Evolutionary conservation across 75 land plant species (phyloP).

Genomic region (Ceratopteris richardii): DNA sequence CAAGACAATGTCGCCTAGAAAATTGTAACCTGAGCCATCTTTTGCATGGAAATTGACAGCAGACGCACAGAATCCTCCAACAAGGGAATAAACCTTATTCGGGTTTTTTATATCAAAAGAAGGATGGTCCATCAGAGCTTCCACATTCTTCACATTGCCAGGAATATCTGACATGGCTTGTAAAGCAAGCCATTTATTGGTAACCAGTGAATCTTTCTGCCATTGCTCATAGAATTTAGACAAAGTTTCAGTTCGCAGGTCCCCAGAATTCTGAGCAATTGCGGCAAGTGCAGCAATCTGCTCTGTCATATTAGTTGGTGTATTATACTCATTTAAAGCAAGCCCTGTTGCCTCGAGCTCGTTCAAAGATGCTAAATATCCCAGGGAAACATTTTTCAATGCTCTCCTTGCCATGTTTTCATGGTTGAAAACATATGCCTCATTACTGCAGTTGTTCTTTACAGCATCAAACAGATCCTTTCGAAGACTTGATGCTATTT

Average conservation of each 20-base stretch:
- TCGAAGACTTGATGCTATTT: conserved; percentile 56
- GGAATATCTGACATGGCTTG: conserved; percentile 89
- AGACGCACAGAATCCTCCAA: conserved; percentile 83
- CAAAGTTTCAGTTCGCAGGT: conserved; percentile 51
- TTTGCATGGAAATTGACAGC: conserved; percentile 92
- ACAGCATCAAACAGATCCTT: conserved; percentile 49
- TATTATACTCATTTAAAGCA: conserved; percentile 54
- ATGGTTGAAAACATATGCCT: conserved; percentile 58
- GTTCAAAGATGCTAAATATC: conserved; percentile 65
- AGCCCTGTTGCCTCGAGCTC: conserved; percentile 63
- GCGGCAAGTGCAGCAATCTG: conserved; percentile 91
- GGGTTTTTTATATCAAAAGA: conserved; percentile 96
- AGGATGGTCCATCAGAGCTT: conserved; percentile 63
- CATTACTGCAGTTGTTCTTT: conserved; percentile 55
- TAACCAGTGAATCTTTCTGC: conserved; percentile 76
- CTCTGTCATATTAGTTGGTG: conserved; percentile 88
- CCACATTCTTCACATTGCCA: conserved; percentile 78
- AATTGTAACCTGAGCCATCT: conserved; percentile 91
- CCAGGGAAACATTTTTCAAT: conserved; percentile 71
- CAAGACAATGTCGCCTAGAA: conserved; percentile 78
- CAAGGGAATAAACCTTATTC: conserved; percentile 88
- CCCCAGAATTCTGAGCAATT: conserved; percentile 64
- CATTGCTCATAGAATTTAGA: conserved; percentile 85
- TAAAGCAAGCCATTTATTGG: conserved; percentile 85
- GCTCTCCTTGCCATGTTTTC: conserved; percentile 73